These are phyloP conservation scores for Striga asiatica DNA, from an alignment of 257 asterid species.

Conservation along the genomic window DNA sequence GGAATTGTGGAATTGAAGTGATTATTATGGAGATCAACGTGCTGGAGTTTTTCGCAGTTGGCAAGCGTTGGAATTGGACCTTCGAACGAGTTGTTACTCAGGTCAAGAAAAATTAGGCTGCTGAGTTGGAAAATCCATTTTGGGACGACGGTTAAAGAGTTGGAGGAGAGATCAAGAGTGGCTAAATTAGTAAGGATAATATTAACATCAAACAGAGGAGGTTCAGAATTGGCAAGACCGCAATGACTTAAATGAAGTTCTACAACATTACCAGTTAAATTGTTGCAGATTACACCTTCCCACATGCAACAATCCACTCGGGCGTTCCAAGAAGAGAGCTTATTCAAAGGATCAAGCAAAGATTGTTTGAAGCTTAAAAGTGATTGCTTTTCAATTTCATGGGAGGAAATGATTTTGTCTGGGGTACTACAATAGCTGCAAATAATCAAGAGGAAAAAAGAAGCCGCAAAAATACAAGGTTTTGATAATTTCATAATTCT, in stretches of 20 bases:
- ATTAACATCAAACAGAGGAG: too few relatives aligned
- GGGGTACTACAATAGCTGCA: not conserved
- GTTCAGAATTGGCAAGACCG: constrained; percentile 18
- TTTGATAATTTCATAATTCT: not conserved
- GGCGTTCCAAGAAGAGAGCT: constrained; percentile 14
- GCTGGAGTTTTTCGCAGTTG: too few relatives aligned
- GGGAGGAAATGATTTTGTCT: not conserved
- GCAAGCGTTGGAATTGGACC: too few relatives aligned
- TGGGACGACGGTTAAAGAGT: too few relatives aligned
- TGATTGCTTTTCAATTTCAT: constrained; percentile 12
- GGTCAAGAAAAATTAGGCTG: too few relatives aligned
- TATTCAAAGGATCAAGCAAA: constrained; percentile 4
- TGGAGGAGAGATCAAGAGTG: too few relatives aligned
- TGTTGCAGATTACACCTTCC: constrained; percentile 18
- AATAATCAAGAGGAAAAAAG: not conserved
- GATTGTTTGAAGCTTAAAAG: constrained; percentile 11
- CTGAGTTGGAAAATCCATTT: too few relatives aligned
- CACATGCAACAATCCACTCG: constrained; percentile 16
- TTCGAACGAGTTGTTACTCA: too few relatives aligned
- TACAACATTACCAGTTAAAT: constrained; percentile 1
- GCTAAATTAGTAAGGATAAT: too few relatives aligned
- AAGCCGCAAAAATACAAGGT: not conserved
- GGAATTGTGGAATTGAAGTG: too few relatives aligned
- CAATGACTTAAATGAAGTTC: constrained; percentile 8
- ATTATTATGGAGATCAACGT: too few relatives aligned